phyloP scores from a whole-genome alignment of 108 stramenopile species.

The Skeletonema tropicum region DNA sequence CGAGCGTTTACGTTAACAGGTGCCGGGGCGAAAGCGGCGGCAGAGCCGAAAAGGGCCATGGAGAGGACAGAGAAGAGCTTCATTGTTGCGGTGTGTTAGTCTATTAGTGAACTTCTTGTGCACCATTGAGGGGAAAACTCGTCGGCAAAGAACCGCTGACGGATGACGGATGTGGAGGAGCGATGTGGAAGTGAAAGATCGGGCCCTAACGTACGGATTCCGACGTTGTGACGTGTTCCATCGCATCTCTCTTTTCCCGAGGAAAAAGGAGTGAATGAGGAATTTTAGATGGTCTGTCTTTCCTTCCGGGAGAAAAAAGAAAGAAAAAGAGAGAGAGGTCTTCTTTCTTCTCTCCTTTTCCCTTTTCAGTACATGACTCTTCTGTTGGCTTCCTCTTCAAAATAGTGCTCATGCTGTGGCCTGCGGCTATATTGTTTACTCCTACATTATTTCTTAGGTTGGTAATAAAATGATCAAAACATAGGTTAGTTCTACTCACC shows the following conservation, averaged over 20 bases:
- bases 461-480: too few species aligned
- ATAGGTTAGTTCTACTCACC: too few species aligned
- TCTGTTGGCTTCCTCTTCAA: too few species aligned
- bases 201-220: background rate
- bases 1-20: constrained; percentile 43
- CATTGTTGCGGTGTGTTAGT: constrained; percentile 47
- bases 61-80: constrained; percentile 75
- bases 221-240: background rate
- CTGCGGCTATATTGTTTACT: too few species aligned
- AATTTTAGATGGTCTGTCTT: too few species aligned
- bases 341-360: too few species aligned
- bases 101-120: background rate
- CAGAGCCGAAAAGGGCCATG: constrained; percentile 67
- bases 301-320: background rate
- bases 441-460: too few species aligned
- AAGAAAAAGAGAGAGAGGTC: too few species aligned
- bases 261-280: background rate
- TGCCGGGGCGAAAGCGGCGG: constrained; percentile 82
- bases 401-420: too few species aligned
- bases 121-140: constrained; percentile 1
- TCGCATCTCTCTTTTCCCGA: too few species aligned
- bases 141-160: background rate
- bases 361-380: too few species aligned
- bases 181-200: constrained; percentile 3
- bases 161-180: constrained; percentile 4